Base-by-base conservation (phyloP, 169 alveolate species). In the Fabrea salina region DNA sequence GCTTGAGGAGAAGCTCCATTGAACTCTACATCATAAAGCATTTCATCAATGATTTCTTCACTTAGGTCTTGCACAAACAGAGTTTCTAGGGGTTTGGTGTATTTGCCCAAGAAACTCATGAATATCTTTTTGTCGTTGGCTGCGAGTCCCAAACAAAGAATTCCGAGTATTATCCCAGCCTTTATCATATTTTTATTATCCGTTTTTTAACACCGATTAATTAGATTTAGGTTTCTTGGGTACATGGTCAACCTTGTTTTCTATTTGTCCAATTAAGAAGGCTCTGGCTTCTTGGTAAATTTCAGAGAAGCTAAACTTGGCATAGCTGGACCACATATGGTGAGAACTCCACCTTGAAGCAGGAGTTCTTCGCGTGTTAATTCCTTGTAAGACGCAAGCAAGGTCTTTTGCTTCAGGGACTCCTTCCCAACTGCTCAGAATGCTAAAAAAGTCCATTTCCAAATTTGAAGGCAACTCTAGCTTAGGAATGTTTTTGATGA, bases 401-500 rank as follows among this genome's bases (percentile, higher is more conserved):
- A 61, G 32, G 25, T 61, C 74, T 61, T 61, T 61, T 13, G 74
- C 11, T 7, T 61, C 74, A 32, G 74, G 74, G n/a, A 61, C 25
- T 16, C 74, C 74, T 16, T 61, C 74, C 32, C 32, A 30, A 16
- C 39, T 16, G 16, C 22, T 35, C 25, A 13, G 54, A 11, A 61
- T 30, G n/a, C 51, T 0, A 16, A 16, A 27, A 37, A 61, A 16
- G 39, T 61, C 74, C 16, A 13, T 35, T 32, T 22, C n/a, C 8
- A 61, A 35, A 33, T 37, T 51, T 0, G 19, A 47, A 61, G 43
- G 53, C 44, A 61, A 30, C 27, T 35, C 0, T n/a, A 16, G 22
- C n/a, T 33, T 51, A 0, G 74, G 74, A 3, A 61, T 22, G 30
- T 32, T 30, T 13, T 61, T 51, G 7, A 16, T 13, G 39, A 30